Percentiles rank a stretch among this genome's conserved stretches.
phyloP scores from a whole-genome alignment of 169 alveolate genomes.

The Eimeria brunetti region DNA sequence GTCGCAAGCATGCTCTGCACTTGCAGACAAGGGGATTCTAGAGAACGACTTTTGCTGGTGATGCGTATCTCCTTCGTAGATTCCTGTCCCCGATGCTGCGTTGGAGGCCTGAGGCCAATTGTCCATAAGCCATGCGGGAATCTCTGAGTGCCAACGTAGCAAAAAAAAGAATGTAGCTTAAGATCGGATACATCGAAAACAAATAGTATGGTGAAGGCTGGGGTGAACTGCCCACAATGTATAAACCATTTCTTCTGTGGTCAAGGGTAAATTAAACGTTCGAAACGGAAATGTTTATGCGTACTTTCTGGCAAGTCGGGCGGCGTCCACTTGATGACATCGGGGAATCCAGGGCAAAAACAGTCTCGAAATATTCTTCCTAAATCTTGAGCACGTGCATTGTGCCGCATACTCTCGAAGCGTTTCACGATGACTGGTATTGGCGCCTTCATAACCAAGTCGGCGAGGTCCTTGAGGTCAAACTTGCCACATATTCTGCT shows the following conservation, averaged over 20 bases:
- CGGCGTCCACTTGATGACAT: constrained; percentile 31
- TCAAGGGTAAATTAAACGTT: background rate
- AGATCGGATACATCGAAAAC: background rate
- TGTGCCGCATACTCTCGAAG: background rate
- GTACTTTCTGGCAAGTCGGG: constrained; percentile 41
- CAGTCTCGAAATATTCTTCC: background rate
- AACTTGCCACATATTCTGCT: background rate
- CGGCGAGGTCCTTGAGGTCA: constrained; percentile 44
- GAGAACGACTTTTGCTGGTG: background rate
- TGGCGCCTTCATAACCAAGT: background rate
- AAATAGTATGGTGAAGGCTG: background rate
- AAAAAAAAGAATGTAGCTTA: background rate
- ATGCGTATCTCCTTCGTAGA: background rate
- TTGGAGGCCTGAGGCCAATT: background rate
- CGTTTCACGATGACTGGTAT: background rate
- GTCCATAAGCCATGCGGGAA: constrained; percentile 15
- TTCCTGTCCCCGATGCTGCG: background rate
- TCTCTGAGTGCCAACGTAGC: background rate
- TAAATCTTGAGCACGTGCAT: background rate
- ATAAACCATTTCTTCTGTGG: background rate
- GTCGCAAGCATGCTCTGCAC: background rate
- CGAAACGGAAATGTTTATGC: background rate
- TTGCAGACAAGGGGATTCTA: background rate
- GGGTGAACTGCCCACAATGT: background rate
- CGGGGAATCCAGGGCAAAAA: constrained; percentile 25